Percentiles rank a stretch among this genome's conserved stretches.
Conservation (phyloP, 129 eudicot species). For the Lonicera japonica region DNA sequence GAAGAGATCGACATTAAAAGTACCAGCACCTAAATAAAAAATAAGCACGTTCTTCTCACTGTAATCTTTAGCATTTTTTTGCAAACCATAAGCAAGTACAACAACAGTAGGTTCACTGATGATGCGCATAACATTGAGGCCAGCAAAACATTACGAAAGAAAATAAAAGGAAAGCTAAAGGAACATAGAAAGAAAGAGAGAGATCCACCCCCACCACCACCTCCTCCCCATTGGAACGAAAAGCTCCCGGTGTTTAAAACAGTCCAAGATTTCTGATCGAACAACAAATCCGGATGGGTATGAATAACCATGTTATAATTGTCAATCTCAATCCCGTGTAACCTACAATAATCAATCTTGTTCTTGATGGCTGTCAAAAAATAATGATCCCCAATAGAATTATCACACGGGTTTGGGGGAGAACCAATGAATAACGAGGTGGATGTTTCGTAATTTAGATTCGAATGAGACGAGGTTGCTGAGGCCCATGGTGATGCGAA, state of each 20-base stretch:
- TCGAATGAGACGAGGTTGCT: slow-evolving; percentile 47
- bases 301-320: slow-evolving; percentile 69
- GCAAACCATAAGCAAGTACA: background rate
- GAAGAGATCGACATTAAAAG: background rate
- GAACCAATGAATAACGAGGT: too few species aligned
- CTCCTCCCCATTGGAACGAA: too few species aligned
- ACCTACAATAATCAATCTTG: too few species aligned
- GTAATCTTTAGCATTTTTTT: background rate
- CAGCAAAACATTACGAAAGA: too few species aligned
- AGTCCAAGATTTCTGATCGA: slow-evolving; percentile 80
- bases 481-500: slow-evolving; percentile 75
- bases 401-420: too few species aligned
- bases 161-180: too few species aligned
- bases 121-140: background rate
- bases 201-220: too few species aligned
- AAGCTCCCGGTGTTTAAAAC: slow-evolving; percentile 89
- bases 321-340: slow-evolving; percentile 90
- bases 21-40: background rate
- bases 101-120: background rate
- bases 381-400: too few species aligned
- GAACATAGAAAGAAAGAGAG: too few species aligned
- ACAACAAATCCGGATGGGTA: slow-evolving; percentile 80
- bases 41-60: background rate
- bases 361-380: too few species aligned
- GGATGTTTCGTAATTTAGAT: slow-evolving; percentile 47